These are phyloP conservation scores for Podila minutissima DNA, from an alignment of 192 early-diverging fungal species.

Conservation along the genomic window DNA sequence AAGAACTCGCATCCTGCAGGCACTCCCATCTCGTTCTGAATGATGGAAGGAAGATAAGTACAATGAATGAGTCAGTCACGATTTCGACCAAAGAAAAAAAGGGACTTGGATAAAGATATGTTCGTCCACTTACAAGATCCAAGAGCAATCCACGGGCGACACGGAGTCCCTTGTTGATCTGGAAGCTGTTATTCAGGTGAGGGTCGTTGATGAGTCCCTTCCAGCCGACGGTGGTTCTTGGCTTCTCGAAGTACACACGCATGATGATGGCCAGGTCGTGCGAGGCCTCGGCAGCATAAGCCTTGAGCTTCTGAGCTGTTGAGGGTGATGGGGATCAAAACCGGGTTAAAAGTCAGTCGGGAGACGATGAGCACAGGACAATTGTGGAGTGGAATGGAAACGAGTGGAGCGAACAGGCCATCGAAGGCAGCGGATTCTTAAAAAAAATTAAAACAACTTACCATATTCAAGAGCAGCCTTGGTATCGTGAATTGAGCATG, in stretches of 20 bases:
- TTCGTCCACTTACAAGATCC: conserved; percentile 60
- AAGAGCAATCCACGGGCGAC: conserved; percentile 75
- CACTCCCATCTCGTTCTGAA: conserved; percentile 72
- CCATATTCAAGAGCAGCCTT: conserved; percentile 83
- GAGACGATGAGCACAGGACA: no score
- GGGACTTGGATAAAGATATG: background rate
- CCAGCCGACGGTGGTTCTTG: conserved; percentile 89
- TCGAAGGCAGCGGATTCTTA: background rate
- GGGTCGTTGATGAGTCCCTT: conserved; percentile 94
- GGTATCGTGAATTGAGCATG: conserved; percentile 88
- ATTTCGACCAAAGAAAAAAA: background rate
- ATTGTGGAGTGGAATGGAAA: background rate
- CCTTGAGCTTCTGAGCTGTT: conserved; percentile 67
- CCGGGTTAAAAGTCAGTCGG: no score
- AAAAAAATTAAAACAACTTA: conserved; percentile 11
- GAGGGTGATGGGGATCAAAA: background rate
- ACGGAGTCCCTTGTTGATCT: conserved; percentile 87
- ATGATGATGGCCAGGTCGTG: conserved; percentile 81
- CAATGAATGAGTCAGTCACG: no score
- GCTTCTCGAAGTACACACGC: conserved; percentile 92
- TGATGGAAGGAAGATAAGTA: no score
- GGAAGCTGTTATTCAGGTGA: conserved; percentile 74
- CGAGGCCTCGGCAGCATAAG: conserved; percentile 60
- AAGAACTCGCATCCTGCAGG: conserved; percentile 82
- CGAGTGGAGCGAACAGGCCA: no score